These are phyloP conservation scores for Paecilomyces sp. DNA, from an alignment of 2,329 filamentous ascomycete species.

Conservation along the genomic window DNA sequence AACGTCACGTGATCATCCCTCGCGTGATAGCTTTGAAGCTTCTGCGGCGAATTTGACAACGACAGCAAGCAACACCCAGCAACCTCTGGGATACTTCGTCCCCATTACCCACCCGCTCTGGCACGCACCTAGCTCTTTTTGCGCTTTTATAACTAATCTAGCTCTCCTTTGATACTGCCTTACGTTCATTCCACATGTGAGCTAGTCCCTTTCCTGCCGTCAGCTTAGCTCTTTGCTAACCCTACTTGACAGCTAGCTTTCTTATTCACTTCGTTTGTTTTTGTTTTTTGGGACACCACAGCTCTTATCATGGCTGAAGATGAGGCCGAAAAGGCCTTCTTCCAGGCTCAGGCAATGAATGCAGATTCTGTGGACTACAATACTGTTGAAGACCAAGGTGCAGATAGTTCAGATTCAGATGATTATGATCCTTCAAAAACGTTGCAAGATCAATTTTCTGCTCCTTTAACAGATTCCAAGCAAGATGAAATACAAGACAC, in stretches of 20 bases:
- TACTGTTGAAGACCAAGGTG: conserved; percentile 45
- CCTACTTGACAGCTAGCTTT: conserved; percentile 2
- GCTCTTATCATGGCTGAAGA: conserved; percentile 42
- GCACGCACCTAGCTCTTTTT: not conserved
- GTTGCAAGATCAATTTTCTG: conserved; percentile 34
- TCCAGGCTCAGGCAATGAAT: conserved; percentile 42
- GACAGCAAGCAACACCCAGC: conserved; percentile 4
- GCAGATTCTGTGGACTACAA: conserved; percentile 30
- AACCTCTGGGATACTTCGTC: conserved; percentile 4
- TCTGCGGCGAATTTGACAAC: conserved; percentile 10
- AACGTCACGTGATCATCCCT: conserved; percentile 19
- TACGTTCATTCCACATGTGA: not conserved
- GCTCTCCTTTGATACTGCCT: not conserved
- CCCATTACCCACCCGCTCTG: not conserved
- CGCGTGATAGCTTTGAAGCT: conserved; percentile 13
- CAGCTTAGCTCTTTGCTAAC: not conserved
- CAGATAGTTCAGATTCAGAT: conserved; percentile 49
- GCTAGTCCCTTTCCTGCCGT: not conserved
- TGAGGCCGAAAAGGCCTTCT: conserved; percentile 48
- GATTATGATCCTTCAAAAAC: conserved; percentile 49
- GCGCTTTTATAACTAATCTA: conserved; percentile 1
- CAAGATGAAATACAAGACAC: conserved; percentile 19
- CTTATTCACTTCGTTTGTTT: conserved; percentile 5
- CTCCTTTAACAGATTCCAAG: conserved; percentile 21
- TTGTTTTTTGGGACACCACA: conserved; percentile 5